Conservation (phyloP, 2,329 filamentous ascomycete species). For the Fusarium sp. region DNA sequence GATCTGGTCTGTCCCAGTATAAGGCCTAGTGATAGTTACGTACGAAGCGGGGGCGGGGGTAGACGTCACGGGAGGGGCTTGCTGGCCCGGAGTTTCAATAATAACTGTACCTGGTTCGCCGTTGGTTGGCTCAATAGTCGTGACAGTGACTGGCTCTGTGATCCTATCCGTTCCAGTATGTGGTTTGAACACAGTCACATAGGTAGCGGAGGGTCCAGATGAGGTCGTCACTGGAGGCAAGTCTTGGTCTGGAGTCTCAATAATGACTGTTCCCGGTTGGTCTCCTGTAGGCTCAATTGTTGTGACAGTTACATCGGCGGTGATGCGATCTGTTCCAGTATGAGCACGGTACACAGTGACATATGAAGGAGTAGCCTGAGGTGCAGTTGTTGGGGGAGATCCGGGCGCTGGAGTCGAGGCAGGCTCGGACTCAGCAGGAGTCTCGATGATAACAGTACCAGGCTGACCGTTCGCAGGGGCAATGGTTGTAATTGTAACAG, state of each 20-base stretch:
- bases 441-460: slow-evolving; percentile 28
- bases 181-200: slow-evolving; percentile 26
- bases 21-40: slow-evolving; percentile 22
- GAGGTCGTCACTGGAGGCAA: slow-evolving; percentile 22
- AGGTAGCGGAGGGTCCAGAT: slow-evolving; percentile 14
- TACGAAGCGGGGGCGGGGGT: slow-evolving; percentile 16
- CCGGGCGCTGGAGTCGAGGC: slow-evolving; percentile 3
- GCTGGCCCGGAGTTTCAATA: slow-evolving; percentile 26
- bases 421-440: slow-evolving; percentile 7
- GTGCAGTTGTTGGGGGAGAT: not conserved
- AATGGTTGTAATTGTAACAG: slow-evolving; percentile 20
- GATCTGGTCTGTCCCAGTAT: slow-evolving; percentile 18
- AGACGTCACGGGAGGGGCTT: slow-evolving; percentile 22
- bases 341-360: slow-evolving; percentile 29
- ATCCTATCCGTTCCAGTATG: slow-evolving; percentile 17
- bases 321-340: slow-evolving; percentile 17
- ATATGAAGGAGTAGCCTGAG: slow-evolving; percentile 15
- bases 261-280: slow-evolving; percentile 27
- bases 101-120: slow-evolving; percentile 30
- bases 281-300: slow-evolving; percentile 19
- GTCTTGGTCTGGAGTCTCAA: slow-evolving; percentile 25
- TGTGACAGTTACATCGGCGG: slow-evolving; percentile 13
- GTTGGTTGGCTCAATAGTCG: slow-evolving; percentile 18
- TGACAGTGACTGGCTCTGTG: slow-evolving; percentile 21
- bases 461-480: slow-evolving; percentile 14